Base-by-base conservation (phyloP, 495 filamentous ascomycete species). In the Daldinia bambusicola region DNA sequence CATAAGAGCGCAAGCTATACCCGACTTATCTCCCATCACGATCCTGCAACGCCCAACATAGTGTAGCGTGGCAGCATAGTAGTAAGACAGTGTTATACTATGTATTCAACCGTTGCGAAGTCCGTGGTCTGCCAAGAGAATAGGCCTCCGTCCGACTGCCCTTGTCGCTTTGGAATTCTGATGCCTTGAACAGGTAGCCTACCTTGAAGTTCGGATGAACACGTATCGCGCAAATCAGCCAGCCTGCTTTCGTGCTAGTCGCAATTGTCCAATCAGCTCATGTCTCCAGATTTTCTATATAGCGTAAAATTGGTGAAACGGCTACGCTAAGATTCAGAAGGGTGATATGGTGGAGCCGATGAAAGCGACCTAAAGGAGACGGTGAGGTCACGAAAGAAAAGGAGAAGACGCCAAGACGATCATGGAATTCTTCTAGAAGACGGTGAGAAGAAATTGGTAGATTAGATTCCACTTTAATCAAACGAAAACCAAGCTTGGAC, bases 351-450 rank as follows among this genome's bases (percentile, higher is more conserved):
- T 72, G 70, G 70, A 72, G 43, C 55, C 57, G 40, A 5, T 61
- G 66, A 55, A 45, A 32, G 53, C 51, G 18, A 26, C 10, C 26
- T 40, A 43, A 34, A 48, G 57, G 63, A 36, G 40, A 56, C 41
- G 12, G 65, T 65, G 61, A 65, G 70, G 65, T 68, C 61, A 68
- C 58, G 55, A 43, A 43, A 62, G 26, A 57, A 64, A 67, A 58
- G 43, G 38, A 51, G 34, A 50, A 38, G 20, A 48, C 13, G 61
- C 70, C 52, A 73, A 73, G 61, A 65, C 61, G n/a, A 14, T 40
- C 34, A 16, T 59, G 61, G 70, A 73, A 73, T 52, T 40, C 66
- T 73, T 73, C 70, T 73, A 73, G 70, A 73, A 73, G 48, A 60
- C 70, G 38, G 32, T 38, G 43, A 43, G 63, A 20, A 64, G 65